Evolutionary conservation across 345 rosid species (phyloP), one percentile per base, ranked within the genome.

Genomic region (Linum usitatissimum): DNA sequence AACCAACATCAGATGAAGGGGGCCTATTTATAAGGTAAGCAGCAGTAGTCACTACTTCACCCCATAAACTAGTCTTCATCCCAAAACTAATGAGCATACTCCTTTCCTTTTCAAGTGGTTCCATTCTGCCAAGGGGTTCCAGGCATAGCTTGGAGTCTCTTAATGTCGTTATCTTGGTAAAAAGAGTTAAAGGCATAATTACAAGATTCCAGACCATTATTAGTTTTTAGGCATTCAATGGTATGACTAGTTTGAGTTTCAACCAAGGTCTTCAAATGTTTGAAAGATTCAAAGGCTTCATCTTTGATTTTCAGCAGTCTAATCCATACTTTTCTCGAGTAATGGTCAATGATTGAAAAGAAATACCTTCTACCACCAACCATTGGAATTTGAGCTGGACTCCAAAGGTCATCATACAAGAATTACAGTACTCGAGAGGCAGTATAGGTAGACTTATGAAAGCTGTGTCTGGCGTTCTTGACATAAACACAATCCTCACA

Each of bases 321-420:
- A 30, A 63, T 36, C 42, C 58, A 51, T 4, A 64, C 28, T 30
- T 64, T 53, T 53, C 42, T 21, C 51, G 59, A 64, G 30, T 21
- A 53, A 14, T 64, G 45, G 28, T 64, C 59, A 23, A 54, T 64
- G 8, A 64, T 23, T 6, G 59, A 53, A 28, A 64, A 12, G 18
- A 64, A 53, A 21, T 64, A 64, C 18, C 48, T 53, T 31, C 59
- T 48, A 17, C 59, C 59, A 34, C 38, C 38, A 34, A 34, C 38
- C 8, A n/a, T 30, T 3, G 0, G 59, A 53, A 8, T 4, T 4
- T 5, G 9, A 0, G n/a, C 5, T 7, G 15, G 67, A 23, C 13
- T 2, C 66, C 57, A 6, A 20, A 18, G 38, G 17, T 18, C 28
- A 13, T 2, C 53, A 64, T 64, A 49, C 2, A 64, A 8, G 55